Base-by-base conservation (phyloP, 2,329 filamentous ascomycete genomes). In the Colletotrichum sp. region DNA sequence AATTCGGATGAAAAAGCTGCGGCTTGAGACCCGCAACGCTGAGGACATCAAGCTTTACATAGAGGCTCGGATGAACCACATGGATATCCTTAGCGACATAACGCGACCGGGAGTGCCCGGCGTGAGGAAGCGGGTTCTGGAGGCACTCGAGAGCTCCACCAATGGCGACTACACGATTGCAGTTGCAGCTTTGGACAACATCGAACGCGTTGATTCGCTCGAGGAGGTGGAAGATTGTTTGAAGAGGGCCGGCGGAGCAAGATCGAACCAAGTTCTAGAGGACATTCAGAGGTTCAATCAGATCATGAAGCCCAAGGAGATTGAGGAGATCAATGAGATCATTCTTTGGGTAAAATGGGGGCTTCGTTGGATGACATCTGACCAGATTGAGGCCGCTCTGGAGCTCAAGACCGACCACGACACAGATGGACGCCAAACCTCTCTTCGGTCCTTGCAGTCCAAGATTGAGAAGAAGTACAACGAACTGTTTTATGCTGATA, bases 301-400 rank as follows among this genome's bases (percentile, higher is more conserved):
- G 28, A 79, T 67, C 6, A 79, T 82, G 4, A 84, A 82, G 0
- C 56, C 80, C 5, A 84, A 83, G 55, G 83, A 85, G 66, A 84
- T 85, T 6, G 64, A 79, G 12, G 83, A 85, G 60, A 84, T 84
- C 62, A 85, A 85, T 66, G 83, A 85, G 68, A 82, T 85, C 16
- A 83, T 85, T 28, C 76, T 82, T n/a, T 85, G 84, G 83, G 70
- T 84, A 12, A 79, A 81, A 32, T 71, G 67, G 8, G 82, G 79
- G 4, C 72, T 78, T 18, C 66, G 74, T 3, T 83, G 79, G 76
- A 78, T 83, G 13, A 60, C 77, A 2, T 69, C 82, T 4, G 76
- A 78, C 4, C 70, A 77, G 55, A 78, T 84, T 76, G 83, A 84
- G 68, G 79, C 78, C 4, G 27, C 58, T 18, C 28, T 61, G 28